Percentiles rank a stretch among this genome's conserved stretches.
These are phyloP conservation scores for Oryza coarctata DNA, from an alignment of 176 grass and related monocot species.

Conservation along the genomic window DNA sequence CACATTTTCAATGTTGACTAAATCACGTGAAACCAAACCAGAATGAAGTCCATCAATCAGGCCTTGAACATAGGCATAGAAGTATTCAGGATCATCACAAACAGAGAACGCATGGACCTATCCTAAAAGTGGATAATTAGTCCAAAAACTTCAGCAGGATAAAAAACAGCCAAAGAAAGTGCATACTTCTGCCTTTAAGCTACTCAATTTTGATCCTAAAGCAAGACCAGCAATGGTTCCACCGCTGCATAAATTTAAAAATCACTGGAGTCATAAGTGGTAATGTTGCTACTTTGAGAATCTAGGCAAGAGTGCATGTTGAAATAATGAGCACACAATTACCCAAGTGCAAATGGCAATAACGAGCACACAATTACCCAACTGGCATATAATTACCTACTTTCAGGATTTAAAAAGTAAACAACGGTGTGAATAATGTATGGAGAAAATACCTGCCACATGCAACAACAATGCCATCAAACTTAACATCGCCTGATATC, in stretches of 20 bases:
- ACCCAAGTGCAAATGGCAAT: too few relatives aligned
- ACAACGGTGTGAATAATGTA: neutral
- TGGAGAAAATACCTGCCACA: constrained; percentile 76
- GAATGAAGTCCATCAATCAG: constrained; percentile 89
- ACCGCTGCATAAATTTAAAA: constrained; percentile 64
- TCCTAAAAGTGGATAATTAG: constrained; percentile 40
- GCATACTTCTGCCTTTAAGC: constrained; percentile 81
- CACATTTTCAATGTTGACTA: constrained; percentile 75
- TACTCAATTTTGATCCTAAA: constrained; percentile 84
- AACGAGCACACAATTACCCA: neutral
- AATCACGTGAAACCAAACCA: constrained; percentile 75
- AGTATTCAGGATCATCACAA: constrained; percentile 87
- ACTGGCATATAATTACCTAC: too few relatives aligned
- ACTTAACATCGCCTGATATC: constrained; percentile 45
- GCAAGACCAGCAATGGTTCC: constrained; percentile 93
- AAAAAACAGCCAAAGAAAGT: constrained; percentile 27
- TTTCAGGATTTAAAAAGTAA: neutral
- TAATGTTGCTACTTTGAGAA: neutral
- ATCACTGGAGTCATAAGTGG: constrained; percentile 1
- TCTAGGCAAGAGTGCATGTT: neutral
- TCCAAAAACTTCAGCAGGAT: constrained; percentile 30
- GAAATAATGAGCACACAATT: neutral
- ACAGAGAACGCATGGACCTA: constrained; percentile 96
- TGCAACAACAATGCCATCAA: constrained; percentile 91
- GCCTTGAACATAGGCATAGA: constrained; percentile 81